Base-by-base conservation (phyloP, 2,329 filamentous ascomycete genomes). In the Diaporthe capsici region DNA sequence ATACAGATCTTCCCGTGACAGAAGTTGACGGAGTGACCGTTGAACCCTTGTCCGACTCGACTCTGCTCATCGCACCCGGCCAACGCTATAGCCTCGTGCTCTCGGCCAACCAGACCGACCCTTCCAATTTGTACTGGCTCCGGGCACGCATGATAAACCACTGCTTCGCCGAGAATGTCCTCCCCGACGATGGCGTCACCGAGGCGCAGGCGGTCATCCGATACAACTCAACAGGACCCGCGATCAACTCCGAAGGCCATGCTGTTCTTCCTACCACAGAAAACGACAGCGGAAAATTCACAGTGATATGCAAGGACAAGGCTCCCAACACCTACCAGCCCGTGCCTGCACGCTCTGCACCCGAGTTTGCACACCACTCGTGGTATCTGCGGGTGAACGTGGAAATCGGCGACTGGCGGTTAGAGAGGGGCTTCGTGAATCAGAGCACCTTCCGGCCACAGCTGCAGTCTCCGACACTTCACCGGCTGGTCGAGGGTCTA, bases 11-110 rank as follows among this genome's bases (percentile, higher is more conserved):
- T 61, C 81, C 85, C 0, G 85, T 95, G 61, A 91, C 93, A 13
- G 93, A 95, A 81, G 91, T 94, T 0, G 93, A 95, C 80, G 93
- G 93, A 22, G 91, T 92, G 1, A 89, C 91, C 49, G 90, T 94
- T 1, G 87, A 91, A 75, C 91, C 93, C 0, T 84, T 86, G 6
- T 85, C 89, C 1, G 88, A 92, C 9, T 87, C 89, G 47, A 89
- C 91, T 76, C 83, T 95, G 72, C 92, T 93, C 76, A 85, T 95
- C 31, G 88, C 92, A 10, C 92, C 93, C 1, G 93, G 93, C 0
- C 93, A 95, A 80, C 88, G 94, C 20, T 95, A 94, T 79, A 93
- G 92, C 79, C 87, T 93, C 20, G 83, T 95, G 0, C 80, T 95
- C 1, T 89, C 90, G 2, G 87, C 92, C 8, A 92, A 92, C 80